Evolutionary conservation across 768 basidiomycete species (phyloP).

Genomic region (Trametes maxima): DNA sequence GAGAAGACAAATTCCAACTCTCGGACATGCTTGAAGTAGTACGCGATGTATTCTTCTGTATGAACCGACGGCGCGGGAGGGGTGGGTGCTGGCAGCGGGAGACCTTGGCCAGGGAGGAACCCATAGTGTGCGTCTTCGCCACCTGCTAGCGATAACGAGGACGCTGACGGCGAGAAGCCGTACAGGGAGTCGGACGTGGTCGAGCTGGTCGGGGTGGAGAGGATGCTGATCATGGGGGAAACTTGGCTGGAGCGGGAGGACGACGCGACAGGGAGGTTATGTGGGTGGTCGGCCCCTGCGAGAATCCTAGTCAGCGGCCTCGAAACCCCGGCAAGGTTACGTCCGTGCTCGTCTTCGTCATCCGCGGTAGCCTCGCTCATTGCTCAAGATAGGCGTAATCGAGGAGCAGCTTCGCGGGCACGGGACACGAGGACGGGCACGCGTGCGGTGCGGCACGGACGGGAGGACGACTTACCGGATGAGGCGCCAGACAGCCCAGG

Average conservation of each 20-base stretch:
- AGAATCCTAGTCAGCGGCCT: conserved; percentile 12
- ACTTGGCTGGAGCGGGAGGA: conserved; percentile 28
- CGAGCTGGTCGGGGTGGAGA: conserved; percentile 29
- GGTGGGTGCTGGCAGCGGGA: conserved; percentile 34
- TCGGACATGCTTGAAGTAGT: conserved; percentile 76
- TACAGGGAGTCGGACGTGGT: conserved; percentile 18
- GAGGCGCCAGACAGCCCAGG: conserved; percentile 14
- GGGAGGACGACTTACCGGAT: conserved; percentile 17
- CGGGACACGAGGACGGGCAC: conserved; percentile 13
- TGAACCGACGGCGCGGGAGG: conserved; percentile 43
- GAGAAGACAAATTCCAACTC: conserved; percentile 68
- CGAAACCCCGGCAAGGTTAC: conserved; percentile 19
- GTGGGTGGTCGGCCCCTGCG: conserved; percentile 17
- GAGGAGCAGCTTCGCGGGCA: conserved; percentile 14
- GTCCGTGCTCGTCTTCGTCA: conserved; percentile 14
- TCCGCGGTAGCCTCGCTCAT: conserved; percentile 6
- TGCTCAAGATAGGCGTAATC: conserved; percentile 6
- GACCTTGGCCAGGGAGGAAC: conserved; percentile 8
- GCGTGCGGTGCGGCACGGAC: conserved; percentile 5
- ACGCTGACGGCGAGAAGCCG: conserved; percentile 7
- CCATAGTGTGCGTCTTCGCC: conserved; percentile 18
- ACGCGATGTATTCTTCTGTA: conserved; percentile 63
- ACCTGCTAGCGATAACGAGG: conserved; percentile 8
- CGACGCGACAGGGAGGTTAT: conserved; percentile 33
- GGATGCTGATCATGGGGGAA: conserved; percentile 39